A percentile compares a stretch with the other conserved stretches of the same genome.
Evolutionary conservation across 805 yeast species (phyloP).

Genomic region (Hanseniaspora mollemarum): DNA sequence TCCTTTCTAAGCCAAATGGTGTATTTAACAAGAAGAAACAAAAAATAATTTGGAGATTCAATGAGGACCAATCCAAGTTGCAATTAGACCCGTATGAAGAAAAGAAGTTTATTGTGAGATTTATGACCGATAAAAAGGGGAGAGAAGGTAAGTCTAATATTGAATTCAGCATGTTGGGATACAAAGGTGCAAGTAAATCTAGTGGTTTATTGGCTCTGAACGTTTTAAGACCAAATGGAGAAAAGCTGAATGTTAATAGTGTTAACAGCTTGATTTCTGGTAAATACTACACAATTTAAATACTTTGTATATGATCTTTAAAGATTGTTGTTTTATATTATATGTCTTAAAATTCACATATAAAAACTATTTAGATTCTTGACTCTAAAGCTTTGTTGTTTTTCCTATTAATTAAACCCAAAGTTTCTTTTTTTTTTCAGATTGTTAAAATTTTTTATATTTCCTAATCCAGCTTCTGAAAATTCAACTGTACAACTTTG

Average conservation of each 20-base stretch:
- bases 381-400: not conserved
- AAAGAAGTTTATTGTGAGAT: slow-evolving; percentile 73
- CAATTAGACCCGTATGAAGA: slow-evolving; percentile 33
- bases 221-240: not conserved
- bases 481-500: not conserved
- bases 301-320: not conserved
- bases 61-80: slow-evolving; percentile 33
- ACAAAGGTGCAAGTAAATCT: slow-evolving; percentile 12
- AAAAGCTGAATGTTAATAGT: not conserved
- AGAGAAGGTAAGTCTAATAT: slow-evolving; percentile 67
- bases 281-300: slow-evolving; percentile 9
- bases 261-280: slow-evolving; percentile 12
- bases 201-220: slow-evolving; percentile 1
- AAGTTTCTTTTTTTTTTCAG: not conserved
- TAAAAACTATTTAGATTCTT: not conserved
- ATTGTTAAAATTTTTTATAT: no score
- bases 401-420: not conserved
- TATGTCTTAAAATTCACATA: not conserved
- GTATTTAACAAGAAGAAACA: slow-evolving; percentile 76
- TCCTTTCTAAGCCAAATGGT: slow-evolving; percentile 86
- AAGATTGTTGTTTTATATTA: no score
- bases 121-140: slow-evolving; percentile 61
- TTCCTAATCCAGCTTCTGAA: not conserved
- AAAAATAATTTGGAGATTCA: slow-evolving; percentile 76
- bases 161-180: slow-evolving; percentile 42